Base-by-base conservation (phyloP, 2,329 filamentous ascomycete genomes). In the Nectriaceae sp. region DNA sequence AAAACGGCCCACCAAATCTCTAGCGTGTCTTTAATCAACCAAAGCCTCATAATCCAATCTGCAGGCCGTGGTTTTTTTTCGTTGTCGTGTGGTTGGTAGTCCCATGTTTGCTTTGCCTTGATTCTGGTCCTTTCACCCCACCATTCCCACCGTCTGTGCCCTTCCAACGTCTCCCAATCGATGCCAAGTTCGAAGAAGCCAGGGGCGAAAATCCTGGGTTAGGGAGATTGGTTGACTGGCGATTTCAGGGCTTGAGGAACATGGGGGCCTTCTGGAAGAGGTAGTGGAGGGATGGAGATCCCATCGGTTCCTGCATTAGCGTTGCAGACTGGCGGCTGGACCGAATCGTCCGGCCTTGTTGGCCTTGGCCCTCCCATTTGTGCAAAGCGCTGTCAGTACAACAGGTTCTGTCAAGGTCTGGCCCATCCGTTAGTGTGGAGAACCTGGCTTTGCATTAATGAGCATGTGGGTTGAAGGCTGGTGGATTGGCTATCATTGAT, bases 251-350 rank as follows among this genome's bases (percentile, higher is more conserved):
- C 16, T n/a, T 39, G 5, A 18, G 37, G 22, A 42, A 47, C 43
- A 19, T 41, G 31, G 55, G n/a, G 39, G 42, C 44, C 29, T 36
- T 36, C 38, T 38, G 18, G n/a, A 43, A 21, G 18, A 10, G 16
- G 39, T n/a, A 26, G 15, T 31, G n/a, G 15, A 21, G 21, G 19
- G 26, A 37, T 21, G 37, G 37, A 39, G 19, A 37, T 47, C 26
- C 47, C 43, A 53, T 56, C 50, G 56, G 60, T 63, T 63, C 60
- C 60, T 63, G 60, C 60, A 63, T 63, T 57, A 51, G 52, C 43
- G 42, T 44, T 36, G 42, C 35, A 37, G 41, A 20, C 40, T 11
- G 21, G 36, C 47, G 50, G 42, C 39, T 53, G 46, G 46, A 46
- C 19, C 41, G 40, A 46, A 31, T 45, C 40, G 42, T 39, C 37